Conservation (phyloP, 768 basidiomycete genomes). For the Rhodosporidiobolus odoratus region DNA sequence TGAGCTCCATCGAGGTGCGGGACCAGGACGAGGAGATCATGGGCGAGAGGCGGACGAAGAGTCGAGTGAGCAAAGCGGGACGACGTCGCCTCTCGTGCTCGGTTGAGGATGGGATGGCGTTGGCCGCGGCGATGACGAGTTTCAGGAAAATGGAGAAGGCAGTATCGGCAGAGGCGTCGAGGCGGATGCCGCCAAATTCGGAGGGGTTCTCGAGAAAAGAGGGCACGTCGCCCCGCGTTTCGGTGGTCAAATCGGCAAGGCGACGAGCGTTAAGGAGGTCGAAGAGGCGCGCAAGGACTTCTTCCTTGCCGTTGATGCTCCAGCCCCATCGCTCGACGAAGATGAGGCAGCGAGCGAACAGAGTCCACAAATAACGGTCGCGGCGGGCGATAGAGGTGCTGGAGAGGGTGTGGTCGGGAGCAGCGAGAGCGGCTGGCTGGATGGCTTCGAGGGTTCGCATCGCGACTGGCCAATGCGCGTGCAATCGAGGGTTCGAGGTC, state of each 20-base stretch:
- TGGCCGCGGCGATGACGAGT: conserved; percentile 63
- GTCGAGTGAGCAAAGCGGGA: conserved; percentile 57
- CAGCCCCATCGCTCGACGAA: conserved; percentile 73
- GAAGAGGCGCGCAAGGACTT: conserved; percentile 60
- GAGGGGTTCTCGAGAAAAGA: conserved; percentile 53
- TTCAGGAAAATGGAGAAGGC: conserved; percentile 76
- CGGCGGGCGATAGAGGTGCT: conserved; percentile 53
- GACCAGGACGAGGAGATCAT: conserved; percentile 65
- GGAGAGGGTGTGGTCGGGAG: conserved; percentile 48
- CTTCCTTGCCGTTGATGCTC: conserved; percentile 57
- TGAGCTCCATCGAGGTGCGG: conserved; percentile 45
- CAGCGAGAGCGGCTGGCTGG: conserved; percentile 51
- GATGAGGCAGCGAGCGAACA: conserved; percentile 68
- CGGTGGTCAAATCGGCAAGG: conserved; percentile 61
- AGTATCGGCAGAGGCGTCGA: conserved; percentile 57
- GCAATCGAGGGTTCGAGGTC: conserved; percentile 49
- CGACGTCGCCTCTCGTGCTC: conserved; percentile 41
- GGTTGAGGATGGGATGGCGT: conserved; percentile 44
- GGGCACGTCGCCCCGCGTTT: conserved; percentile 63
- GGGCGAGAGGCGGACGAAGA: conserved; percentile 67
- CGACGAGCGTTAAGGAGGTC: conserved; percentile 71
- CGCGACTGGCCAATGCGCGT: conserved; percentile 65
- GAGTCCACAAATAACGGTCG: conserved; percentile 64
- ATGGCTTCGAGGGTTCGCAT: conserved; percentile 58
- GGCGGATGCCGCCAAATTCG: conserved; percentile 46